phyloP scores from a whole-genome alignment of 2,329 filamentous ascomycete species.

The Alternaria angustiovoidea region DNA sequence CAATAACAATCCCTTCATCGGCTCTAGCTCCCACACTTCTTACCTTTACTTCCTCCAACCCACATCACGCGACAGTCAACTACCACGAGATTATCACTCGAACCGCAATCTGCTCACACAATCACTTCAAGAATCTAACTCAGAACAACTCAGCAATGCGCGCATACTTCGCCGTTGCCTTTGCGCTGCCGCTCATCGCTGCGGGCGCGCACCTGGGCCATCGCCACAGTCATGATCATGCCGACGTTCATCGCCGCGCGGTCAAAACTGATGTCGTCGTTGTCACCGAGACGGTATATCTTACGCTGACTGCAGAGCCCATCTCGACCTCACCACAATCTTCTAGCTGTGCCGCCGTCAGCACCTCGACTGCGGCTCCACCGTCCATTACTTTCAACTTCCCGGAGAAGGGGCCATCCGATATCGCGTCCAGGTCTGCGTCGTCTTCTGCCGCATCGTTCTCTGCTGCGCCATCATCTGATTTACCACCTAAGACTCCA shows the following conservation, averaged over 20 bases:
- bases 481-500: background rate
- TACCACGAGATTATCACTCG: background rate
- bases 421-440: background rate
- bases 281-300: slow-evolving; percentile 19
- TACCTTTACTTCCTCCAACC: background rate
- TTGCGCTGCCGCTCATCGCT: slow-evolving; percentile 7
- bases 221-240: slow-evolving; percentile 4
- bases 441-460: background rate
- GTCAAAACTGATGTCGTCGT: slow-evolving; percentile 11
- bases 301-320: slow-evolving; percentile 9
- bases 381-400: background rate
- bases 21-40: background rate
- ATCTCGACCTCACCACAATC: background rate
- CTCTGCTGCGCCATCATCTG: background rate
- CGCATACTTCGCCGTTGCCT: background rate
- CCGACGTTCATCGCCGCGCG: slow-evolving; percentile 1
- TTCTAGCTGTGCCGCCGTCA: background rate
- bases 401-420: background rate
- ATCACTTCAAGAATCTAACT: background rate
- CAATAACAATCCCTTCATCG: slow-evolving; percentile 1
- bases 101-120: background rate
- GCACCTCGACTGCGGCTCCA: background rate
- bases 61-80: slow-evolving; percentile 3
- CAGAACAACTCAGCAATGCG: slow-evolving; percentile 7
- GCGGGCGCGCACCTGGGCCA: background rate